These are phyloP conservation scores for Puccinellia tenuiflora DNA, from an alignment of 176 grass and related monocot genomes.

Conservation along the genomic window DNA sequence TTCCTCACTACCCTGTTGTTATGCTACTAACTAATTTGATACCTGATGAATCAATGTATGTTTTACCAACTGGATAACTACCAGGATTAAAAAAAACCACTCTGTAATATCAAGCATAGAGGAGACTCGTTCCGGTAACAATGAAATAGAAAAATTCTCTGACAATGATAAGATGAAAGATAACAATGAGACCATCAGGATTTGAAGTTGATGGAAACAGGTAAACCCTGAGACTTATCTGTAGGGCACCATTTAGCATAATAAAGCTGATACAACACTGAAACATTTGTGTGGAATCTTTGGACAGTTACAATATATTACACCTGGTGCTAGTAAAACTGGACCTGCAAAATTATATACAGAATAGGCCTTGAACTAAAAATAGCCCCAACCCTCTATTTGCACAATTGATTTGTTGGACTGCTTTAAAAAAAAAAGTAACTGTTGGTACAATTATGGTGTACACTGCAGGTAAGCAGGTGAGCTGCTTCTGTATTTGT, in stretches of 20 bases:
- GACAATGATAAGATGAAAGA: too few relatives aligned
- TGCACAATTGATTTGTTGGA: not conserved
- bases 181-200: too few relatives aligned
- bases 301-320: not conserved
- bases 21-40: not conserved
- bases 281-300: not conserved
- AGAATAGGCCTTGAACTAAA: not conserved
- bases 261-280: not conserved
- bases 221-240: too few relatives aligned
- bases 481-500: not conserved
- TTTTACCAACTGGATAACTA: not conserved
- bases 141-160: too few relatives aligned
- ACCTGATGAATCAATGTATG: not conserved
- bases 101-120: too few relatives aligned
- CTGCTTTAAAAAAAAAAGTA: not conserved
- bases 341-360: not conserved
- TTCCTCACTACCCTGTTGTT: too few relatives aligned
- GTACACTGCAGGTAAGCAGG: not conserved
- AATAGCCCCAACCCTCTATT: not conserved
- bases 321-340: not conserved
- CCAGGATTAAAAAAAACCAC: too few relatives aligned
- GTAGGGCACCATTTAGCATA: not conserved
- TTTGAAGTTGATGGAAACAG: too few relatives aligned
- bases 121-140: too few relatives aligned
- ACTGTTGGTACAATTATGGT: not conserved